phyloP scores from a whole-genome alignment of 1,284 basidiomycete genomes.

The Trametes pubescens region DNA sequence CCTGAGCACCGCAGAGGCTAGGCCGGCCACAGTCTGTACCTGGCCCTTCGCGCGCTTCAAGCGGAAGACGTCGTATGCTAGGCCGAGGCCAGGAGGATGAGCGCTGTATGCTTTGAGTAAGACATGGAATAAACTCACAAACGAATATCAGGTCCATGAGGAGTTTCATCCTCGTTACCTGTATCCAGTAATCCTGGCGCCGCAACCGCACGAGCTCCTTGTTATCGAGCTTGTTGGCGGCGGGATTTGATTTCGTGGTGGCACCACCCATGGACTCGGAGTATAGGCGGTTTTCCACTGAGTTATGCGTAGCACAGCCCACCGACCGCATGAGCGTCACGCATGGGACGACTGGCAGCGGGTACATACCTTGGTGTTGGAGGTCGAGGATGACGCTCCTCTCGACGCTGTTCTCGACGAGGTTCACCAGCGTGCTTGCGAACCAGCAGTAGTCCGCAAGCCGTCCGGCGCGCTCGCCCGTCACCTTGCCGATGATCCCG shows the following conservation, averaged over 20 bases:
- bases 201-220: constrained; percentile 72
- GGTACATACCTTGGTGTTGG: constrained; percentile 61
- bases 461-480: constrained; percentile 71
- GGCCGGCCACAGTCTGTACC: constrained; percentile 72
- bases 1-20: constrained; percentile 77
- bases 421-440: constrained; percentile 73
- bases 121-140: constrained; percentile 56
- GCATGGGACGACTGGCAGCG: constrained; percentile 4
- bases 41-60: constrained; percentile 65
- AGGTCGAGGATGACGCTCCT: constrained; percentile 68
- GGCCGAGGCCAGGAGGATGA: constrained; percentile 12
- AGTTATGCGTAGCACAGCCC: constrained; percentile 1
- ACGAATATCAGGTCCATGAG: constrained; percentile 85
- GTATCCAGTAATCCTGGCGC: constrained; percentile 78
- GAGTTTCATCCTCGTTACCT: constrained; percentile 71
- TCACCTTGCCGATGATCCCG: constrained; percentile 68
- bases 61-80: constrained; percentile 65
- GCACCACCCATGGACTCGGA: constrained; percentile 74
- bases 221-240: constrained; percentile 67
- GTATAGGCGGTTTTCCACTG: constrained; percentile 77
- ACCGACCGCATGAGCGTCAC: background rate
- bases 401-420: constrained; percentile 84
- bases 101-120: background rate
- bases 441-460: constrained; percentile 89
- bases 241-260: constrained; percentile 73